phyloP scores from a whole-genome alignment of 305 asterid species.

The Fraxinus baroniana region DNA sequence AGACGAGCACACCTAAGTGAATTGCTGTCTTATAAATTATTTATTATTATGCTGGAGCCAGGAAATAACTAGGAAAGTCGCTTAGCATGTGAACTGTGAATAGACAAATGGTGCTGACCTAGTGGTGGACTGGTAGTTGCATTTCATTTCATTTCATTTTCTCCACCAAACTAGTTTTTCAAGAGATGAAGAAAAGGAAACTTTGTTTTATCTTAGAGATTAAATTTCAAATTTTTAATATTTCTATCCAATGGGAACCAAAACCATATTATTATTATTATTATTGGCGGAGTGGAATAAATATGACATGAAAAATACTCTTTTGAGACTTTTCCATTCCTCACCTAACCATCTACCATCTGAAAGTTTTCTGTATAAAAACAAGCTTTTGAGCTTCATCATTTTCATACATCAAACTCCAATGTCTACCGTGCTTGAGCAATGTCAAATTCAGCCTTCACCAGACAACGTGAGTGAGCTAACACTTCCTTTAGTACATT shows the following conservation, averaged over 20 bases:
- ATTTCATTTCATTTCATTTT: not conserved
- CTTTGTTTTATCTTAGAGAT: not conserved
- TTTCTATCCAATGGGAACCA: not conserved
- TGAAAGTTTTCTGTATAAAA: not conserved
- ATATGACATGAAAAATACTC: not conserved
- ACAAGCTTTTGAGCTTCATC: not conserved
- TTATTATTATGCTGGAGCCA: not conserved
- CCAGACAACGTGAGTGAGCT: not conserved
- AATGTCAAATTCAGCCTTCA: not conserved
- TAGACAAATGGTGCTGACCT: not conserved
- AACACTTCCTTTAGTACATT: not conserved
- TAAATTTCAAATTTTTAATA: not conserved
- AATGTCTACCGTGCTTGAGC: constrained; percentile 2
- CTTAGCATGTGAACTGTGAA: not conserved
- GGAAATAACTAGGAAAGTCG: not conserved
- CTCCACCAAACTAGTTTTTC: not conserved
- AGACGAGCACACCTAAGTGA: not conserved
- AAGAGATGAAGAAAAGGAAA: not conserved
- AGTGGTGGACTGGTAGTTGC: not conserved
- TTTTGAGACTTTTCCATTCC: not conserved
- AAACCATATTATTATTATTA: not conserved
- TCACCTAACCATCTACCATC: constrained; percentile 8
- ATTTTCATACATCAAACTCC: not conserved
- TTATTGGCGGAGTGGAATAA: too few species aligned
- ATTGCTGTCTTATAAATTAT: not conserved